These are phyloP conservation scores for Aspergillus clavatus DNA, from an alignment of 2,329 filamentous ascomycete species.

Conservation along the genomic window DNA sequence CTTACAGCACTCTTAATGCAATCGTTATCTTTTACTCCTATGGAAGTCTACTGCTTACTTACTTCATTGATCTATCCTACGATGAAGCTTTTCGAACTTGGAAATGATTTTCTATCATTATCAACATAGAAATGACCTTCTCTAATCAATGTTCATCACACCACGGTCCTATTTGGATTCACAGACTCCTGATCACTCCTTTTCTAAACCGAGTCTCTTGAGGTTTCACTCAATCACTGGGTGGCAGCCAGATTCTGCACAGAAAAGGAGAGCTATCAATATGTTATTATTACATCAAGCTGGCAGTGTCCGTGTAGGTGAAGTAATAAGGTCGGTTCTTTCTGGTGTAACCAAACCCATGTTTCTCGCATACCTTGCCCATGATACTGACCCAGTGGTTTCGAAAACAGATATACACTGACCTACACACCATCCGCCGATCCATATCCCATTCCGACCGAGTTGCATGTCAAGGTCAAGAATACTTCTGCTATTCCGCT, in stretches of 20 bases:
- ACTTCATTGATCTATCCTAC: not conserved
- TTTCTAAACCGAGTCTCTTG: conserved; percentile 14
- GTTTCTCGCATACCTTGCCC: not conserved
- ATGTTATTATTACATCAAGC: conserved; percentile 92
- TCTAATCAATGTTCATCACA: conserved; percentile 39
- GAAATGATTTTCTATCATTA: not conserved
- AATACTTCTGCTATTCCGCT: conserved; percentile 88
- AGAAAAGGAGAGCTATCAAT: conserved; percentile 22
- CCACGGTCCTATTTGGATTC: conserved; percentile 40
- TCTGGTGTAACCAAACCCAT: not conserved
- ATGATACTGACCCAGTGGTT: conserved; percentile 3
- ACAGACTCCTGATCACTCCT: conserved; percentile 33
- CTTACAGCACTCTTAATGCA: no score
- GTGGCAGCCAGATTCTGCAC: conserved; percentile 27
- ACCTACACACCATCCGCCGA: conserved; percentile 88
- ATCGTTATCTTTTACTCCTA: no score
- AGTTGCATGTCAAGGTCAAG: conserved; percentile 79
- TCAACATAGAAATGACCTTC: conserved; percentile 19
- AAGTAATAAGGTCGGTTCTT: conserved; percentile 70
- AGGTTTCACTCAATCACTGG: conserved; percentile 32
- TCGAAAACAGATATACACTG: conserved; percentile 62
- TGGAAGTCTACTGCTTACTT: no score
- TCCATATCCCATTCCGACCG: conserved; percentile 77
- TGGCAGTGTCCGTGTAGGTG: conserved; percentile 88
- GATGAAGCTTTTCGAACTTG: not conserved